Conservation (phyloP, 2,329 filamentous ascomycete genomes). For the Moelleriella libera region DNA sequence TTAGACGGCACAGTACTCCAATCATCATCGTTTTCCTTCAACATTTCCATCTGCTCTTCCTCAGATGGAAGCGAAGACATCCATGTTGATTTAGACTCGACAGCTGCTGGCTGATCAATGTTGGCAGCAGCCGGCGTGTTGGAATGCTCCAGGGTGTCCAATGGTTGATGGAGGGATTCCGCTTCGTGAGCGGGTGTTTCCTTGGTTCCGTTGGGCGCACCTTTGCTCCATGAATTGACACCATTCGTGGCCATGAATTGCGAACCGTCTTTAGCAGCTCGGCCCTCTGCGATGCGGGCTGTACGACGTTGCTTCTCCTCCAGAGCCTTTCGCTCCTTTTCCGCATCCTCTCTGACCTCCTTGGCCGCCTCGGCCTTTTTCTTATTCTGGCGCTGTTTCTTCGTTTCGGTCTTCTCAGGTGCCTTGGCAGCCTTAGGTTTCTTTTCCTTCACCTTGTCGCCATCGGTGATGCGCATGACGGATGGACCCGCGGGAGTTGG, state of each 20-base stretch:
- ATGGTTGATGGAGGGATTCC: conserved; percentile 26
- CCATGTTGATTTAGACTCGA: conserved; percentile 27
- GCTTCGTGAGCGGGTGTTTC: conserved; percentile 17
- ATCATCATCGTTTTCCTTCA: conserved; percentile 35
- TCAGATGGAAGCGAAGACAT: conserved; percentile 40
- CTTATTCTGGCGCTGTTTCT: conserved; percentile 91
- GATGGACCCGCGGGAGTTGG: conserved; percentile 51
- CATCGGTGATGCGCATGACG: conserved; percentile 63
- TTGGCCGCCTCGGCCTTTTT: conserved; percentile 77
- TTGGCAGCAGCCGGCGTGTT: conserved; percentile 3
- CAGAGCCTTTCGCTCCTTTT: conserved; percentile 61
- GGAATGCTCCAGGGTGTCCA: conserved; percentile 42
- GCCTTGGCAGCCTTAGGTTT: conserved; percentile 49
- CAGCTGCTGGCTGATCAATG: conserved; percentile 17
- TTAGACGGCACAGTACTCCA: conserved; percentile 47
- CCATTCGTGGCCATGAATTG: conserved; percentile 34
- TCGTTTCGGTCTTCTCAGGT: conserved; percentile 60
- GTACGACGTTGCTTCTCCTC: conserved; percentile 73
- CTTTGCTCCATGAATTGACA: conserved; percentile 28
- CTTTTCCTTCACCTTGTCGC: conserved; percentile 47
- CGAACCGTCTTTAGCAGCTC: conserved; percentile 68
- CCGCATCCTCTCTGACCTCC: conserved; percentile 58
- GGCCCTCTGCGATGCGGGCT: conserved; percentile 70
- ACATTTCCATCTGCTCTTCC: conserved; percentile 47
- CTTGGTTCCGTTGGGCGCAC: conserved; percentile 17